Conservation (phyloP, 1,139 yeast genomes). For the Maudiozyma humilis region DNA sequence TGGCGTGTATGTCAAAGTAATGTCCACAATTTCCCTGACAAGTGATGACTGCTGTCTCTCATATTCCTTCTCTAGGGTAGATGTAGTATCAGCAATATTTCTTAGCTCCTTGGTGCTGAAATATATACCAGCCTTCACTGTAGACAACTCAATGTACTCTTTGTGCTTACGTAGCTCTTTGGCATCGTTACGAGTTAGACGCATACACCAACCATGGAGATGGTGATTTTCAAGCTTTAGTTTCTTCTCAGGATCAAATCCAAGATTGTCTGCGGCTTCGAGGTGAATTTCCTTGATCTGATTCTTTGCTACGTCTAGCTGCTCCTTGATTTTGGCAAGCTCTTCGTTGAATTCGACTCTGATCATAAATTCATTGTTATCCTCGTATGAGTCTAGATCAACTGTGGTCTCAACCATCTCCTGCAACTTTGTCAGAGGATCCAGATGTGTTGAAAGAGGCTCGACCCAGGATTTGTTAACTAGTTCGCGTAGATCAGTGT, state of each 20-base stretch:
- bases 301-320: constrained; percentile 47
- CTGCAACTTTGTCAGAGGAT: constrained; percentile 56
- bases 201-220: constrained; percentile 86
- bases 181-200: constrained; percentile 86
- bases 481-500: constrained; percentile 30
- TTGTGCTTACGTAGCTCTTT: constrained; percentile 59
- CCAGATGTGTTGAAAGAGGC: constrained; percentile 44
- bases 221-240: constrained; percentile 81
- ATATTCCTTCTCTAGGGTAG: constrained; percentile 56
- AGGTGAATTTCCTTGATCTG: constrained; percentile 55
- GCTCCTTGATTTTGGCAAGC: constrained; percentile 50
- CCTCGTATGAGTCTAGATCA: constrained; percentile 70
- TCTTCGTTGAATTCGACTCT: constrained; percentile 85
- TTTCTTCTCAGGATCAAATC: constrained; percentile 77
- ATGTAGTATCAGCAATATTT: constrained; percentile 51
- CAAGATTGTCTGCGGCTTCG: constrained; percentile 63
- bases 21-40: constrained; percentile 72
- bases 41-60: constrained; percentile 65
- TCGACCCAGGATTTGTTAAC: constrained; percentile 47
- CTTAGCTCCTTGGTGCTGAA: constrained; percentile 68
- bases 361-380: constrained; percentile 66
- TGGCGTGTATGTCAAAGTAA: constrained; percentile 72
- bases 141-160: constrained; percentile 68
- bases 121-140: constrained; percentile 90
- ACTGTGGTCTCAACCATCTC: constrained; percentile 89